Base-by-base conservation (phyloP, 2,329 filamentous ascomycete species). In the Achaetomium macrosporum region DNA sequence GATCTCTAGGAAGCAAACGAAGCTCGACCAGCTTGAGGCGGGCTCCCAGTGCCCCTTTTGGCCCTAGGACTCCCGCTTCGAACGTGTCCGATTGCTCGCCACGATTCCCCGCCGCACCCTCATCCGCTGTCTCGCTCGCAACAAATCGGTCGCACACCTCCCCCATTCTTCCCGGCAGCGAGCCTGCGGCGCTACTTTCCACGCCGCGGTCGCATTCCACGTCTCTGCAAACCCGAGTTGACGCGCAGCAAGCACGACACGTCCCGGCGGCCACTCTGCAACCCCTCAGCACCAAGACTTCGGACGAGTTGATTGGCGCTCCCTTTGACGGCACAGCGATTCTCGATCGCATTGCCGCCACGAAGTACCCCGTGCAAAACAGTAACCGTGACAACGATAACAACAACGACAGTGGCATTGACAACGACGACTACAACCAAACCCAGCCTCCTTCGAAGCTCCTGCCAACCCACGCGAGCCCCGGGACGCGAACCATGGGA, bases 291-390 rank as follows among this genome's bases (percentile, higher is more conserved):
- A 69, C 71, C 57, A 72, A 72, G 60, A 66, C 73, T 10, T 74
- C 78, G 51, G 79, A 83, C 67, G 82, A 84, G 60, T 71, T 85
- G 54, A 75, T 85, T 69, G 82, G 82, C 62, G 79, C 81, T 58
- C 82, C 82, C 41, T 85, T 85, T 68, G 82, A 85, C 78, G 76
- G 79, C 62, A 77, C 74, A 52, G 76, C 77, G 59, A 83, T 84
- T 61, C 71, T 84, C 63, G 78, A 75, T 66, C 79, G 79, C 61
- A 73, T 84, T 64, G 79, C 83, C 62, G 76, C 76, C 54, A 74
- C 73, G 51, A 75, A 75, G 56, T 68, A 71, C 48, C 66, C 69
- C 31, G 56, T 64, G 36, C 56, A 57, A 37, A 41, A 31, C 25
- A 13, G 15, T 50, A 42, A n/a, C 37, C 39, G 12, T 17, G 41